phyloP scores from a whole-genome alignment of 148 eudicot species.

The Talinum fruticosum region DNA sequence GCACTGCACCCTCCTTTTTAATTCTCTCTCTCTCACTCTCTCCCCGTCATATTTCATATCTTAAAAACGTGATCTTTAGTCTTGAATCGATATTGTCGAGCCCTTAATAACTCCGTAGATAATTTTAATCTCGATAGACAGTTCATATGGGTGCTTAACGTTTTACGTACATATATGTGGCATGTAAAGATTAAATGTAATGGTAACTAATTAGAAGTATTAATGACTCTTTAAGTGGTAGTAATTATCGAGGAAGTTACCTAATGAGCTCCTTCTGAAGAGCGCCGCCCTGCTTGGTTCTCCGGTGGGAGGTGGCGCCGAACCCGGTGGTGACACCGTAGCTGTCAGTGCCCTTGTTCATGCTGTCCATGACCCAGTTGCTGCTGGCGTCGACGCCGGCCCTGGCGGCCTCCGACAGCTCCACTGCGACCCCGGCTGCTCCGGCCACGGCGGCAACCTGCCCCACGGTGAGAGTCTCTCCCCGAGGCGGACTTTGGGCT shows the following conservation, averaged over 20 bases:
- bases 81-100: too few species aligned
- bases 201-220: too few species aligned
- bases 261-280: slow-evolving; percentile 82
- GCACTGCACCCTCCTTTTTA: too few species aligned
- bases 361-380: slow-evolving; percentile 91
- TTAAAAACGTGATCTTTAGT: too few species aligned
- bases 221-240: too few species aligned
- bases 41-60: too few species aligned
- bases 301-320: slow-evolving; percentile 84
- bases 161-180: background rate
- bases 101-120: too few species aligned
- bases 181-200: background rate
- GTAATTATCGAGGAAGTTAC: slow-evolving; percentile 33
- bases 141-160: background rate
- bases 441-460: slow-evolving; percentile 76
- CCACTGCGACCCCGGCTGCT: slow-evolving; percentile 39
- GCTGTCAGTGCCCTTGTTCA: slow-evolving; percentile 79
- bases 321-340: slow-evolving; percentile 86
- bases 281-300: slow-evolving; percentile 85
- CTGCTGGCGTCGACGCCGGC: slow-evolving; percentile 79
- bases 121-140: too few species aligned
- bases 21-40: too few species aligned
- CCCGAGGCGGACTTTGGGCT: slow-evolving; percentile 53
- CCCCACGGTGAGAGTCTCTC: slow-evolving; percentile 51
- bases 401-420: slow-evolving; percentile 54